These are phyloP conservation scores for Pleurotus pulmonarius DNA, from an alignment of 768 basidiomycete genomes.

Conservation along the genomic window DNA sequence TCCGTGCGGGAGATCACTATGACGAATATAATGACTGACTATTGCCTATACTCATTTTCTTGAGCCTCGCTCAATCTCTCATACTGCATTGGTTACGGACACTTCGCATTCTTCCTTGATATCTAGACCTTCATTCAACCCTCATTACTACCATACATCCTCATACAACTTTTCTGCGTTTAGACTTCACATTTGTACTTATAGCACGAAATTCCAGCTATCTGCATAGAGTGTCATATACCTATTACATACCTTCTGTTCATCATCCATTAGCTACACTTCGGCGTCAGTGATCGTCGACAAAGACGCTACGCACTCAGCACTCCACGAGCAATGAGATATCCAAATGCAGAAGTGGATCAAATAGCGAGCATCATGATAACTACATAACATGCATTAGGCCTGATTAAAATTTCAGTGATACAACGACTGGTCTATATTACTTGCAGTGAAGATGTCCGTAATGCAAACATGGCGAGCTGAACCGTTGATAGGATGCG, in stretches of 20 bases:
- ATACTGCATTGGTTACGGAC: background rate
- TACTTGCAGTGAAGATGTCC: background rate
- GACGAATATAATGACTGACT: conserved; percentile 37
- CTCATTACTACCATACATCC: background rate
- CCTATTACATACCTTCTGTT: too few relatives aligned
- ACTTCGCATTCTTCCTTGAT: background rate
- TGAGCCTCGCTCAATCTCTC: background rate
- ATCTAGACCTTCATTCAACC: background rate
- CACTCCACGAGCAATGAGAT: too few relatives aligned
- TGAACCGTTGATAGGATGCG: background rate
- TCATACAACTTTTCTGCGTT: background rate
- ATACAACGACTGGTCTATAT: too few relatives aligned
- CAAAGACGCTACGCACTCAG: too few relatives aligned
- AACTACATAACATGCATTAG: too few relatives aligned
- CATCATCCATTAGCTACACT: too few relatives aligned
- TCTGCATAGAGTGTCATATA: too few relatives aligned
- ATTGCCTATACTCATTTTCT: background rate
- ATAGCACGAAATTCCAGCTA: too few relatives aligned
- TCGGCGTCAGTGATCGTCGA: too few relatives aligned
- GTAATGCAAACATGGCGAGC: background rate
- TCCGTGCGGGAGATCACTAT: conserved; percentile 17
- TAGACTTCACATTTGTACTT: background rate
- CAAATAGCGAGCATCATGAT: too few relatives aligned
- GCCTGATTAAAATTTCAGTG: too few relatives aligned
- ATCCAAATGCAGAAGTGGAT: too few relatives aligned